Percentiles rank a stretch among this genome's conserved stretches.
Conservation (phyloP, 1,284 basidiomycete genomes). For the Xerocomus minutiporus region DNA sequence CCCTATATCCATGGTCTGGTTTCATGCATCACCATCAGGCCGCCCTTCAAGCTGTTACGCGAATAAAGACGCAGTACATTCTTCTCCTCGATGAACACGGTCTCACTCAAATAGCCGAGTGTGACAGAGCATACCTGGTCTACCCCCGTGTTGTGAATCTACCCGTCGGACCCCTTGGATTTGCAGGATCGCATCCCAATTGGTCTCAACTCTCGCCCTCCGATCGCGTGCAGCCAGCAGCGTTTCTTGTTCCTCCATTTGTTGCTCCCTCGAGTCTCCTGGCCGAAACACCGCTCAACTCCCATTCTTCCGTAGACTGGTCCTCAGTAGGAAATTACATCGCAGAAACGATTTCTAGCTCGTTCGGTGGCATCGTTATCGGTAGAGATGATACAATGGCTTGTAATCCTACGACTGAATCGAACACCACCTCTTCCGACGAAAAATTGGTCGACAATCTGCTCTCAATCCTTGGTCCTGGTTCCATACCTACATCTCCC, state of each 20-base stretch:
- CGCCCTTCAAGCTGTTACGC: conserved; percentile 29
- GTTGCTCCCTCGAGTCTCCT: conserved; percentile 35
- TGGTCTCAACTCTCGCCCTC: conserved; percentile 31
- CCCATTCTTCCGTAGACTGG: conserved; percentile 38
- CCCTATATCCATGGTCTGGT: conserved; percentile 36
- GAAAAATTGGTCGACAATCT: conserved; percentile 1
- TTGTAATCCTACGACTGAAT: conserved; percentile 1
- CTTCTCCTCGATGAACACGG: conserved; percentile 49
- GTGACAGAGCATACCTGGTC: conserved; percentile 36
- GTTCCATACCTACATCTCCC: conserved; percentile 1
- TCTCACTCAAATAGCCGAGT: conserved; percentile 30
- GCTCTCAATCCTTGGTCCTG: not conserved
- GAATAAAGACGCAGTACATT: conserved; percentile 44
- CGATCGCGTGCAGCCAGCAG: conserved; percentile 33
- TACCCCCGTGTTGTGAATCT: conserved; percentile 34
- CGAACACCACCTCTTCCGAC: not conserved
- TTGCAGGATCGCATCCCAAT: conserved; percentile 25
- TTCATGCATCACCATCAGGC: conserved; percentile 29
- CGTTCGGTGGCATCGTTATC: conserved; percentile 27
- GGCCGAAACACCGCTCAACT: conserved; percentile 16
- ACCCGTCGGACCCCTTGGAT: conserved; percentile 46
- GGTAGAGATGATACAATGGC: conserved; percentile 5
- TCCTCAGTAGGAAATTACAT: conserved; percentile 36
- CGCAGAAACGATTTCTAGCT: conserved; percentile 9
- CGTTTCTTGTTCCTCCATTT: conserved; percentile 56